A percentile compares a stretch with the other conserved stretches of the same genome.
phyloP scores from a whole-genome alignment of 208 protist species.

The Hexamita inflata region DNA sequence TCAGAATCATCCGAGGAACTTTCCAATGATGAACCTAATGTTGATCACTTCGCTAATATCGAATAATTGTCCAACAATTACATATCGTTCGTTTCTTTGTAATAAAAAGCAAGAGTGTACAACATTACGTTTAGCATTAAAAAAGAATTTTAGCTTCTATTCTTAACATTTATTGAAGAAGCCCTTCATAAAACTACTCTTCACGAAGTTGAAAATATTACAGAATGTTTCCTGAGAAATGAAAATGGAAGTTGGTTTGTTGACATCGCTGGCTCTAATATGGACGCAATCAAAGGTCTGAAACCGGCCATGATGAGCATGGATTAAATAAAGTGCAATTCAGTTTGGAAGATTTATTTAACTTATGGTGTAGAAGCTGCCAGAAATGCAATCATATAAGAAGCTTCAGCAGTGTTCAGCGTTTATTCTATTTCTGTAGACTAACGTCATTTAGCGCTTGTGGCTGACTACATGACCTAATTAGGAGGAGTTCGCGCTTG shows the following conservation, averaged over 20 bases:
- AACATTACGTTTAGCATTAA: too few relatives aligned
- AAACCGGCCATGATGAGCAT: slow-evolving; percentile 3
- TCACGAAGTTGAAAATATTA: background rate
- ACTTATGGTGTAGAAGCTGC: slow-evolving; percentile 62
- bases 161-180: too few relatives aligned
- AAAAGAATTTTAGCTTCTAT: too few relatives aligned
- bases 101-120: too few relatives aligned
- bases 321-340: slow-evolving; percentile 52
- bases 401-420: slow-evolving; percentile 57
- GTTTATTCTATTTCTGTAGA: slow-evolving; percentile 68
- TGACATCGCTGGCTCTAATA: slow-evolving; percentile 58
- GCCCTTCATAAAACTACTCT: slow-evolving; percentile 14
- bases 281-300: slow-evolving; percentile 17
- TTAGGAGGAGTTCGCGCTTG: slow-evolving; percentile 39
- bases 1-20: too few relatives aligned
- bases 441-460: slow-evolving; percentile 56
- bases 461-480: slow-evolving; percentile 64
- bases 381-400: slow-evolving; percentile 48
- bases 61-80: too few relatives aligned
- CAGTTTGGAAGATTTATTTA: slow-evolving; percentile 47
- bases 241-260: slow-evolving; percentile 34
- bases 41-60: too few relatives aligned
- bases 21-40: too few relatives aligned
- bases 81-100: too few relatives aligned
- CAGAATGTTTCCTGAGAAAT: background rate